Base-by-base conservation (phyloP, 371 early-diverging fungal species). In the Nematocida ironsii region DNA sequence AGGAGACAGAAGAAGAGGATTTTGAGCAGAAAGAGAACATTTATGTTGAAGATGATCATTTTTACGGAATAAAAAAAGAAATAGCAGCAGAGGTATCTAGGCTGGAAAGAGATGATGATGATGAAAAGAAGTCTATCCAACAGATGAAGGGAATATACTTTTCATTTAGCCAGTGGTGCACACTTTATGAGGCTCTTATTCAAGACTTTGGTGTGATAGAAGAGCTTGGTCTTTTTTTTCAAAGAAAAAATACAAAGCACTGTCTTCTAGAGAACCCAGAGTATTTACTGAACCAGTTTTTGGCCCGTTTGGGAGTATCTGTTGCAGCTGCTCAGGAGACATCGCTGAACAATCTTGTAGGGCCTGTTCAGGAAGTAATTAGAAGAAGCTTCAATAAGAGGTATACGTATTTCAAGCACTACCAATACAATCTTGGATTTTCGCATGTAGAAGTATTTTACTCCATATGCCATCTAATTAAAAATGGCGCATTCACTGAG, bases 251-350 rank as follows among this genome's bases (percentile, higher is more conserved):
- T 45, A 58, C 27, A 44, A 78, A 40, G 39, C 42, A 62, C 68
- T 44, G 55, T 23, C 56, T 48, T n/a, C 33, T 58, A 7, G 52
- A 45, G 13, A 54, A 27, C 61, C 11, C 47, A 16, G 80, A 78
- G 80, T 78, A 78, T 39, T 39, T 71, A 11, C 71, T 78, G 13
- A 78, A 78, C 57, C 80, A 56, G 71, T 78, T 78, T 70, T 40
- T 78, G 11, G 80, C 80, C 18, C n/a, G 54, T 25, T 54, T 78
- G 42, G 80, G 80, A 0, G 45, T 78, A 5, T 44, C 80, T 44
- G 42, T 78, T 6, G 48, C 71, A 6, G 68, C 27, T 9, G 80
- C 80, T 2, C 25, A 78, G 60, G 44, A 67, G 23, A 40, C 80
- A 5, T 58, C 80, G 13, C 50, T 70, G 11, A 13, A 55, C 61